Percentiles rank a stretch among this genome's conserved stretches.
phyloP scores from a whole-genome alignment of 257 asterid species.

The Solanum rostratum region DNA sequence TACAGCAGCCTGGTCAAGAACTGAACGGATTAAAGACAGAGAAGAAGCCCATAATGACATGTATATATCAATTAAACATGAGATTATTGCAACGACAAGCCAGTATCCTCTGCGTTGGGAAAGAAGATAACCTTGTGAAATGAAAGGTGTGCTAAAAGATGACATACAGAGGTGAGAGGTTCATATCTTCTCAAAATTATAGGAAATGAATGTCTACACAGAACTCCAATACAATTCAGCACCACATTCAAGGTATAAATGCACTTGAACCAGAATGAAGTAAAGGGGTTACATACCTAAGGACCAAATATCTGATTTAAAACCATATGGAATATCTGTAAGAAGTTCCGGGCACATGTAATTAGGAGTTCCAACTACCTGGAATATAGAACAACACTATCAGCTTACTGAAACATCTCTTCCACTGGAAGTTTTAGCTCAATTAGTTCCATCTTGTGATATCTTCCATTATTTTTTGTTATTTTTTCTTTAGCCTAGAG shows the following conservation, averaged over 20 bases:
- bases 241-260: not conserved
- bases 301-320: conserved; percentile 98
- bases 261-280: not conserved
- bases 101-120: not conserved
- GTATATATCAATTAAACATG: not conserved
- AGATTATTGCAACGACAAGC: not conserved
- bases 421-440: not conserved
- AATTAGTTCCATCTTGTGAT: not conserved
- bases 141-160: not conserved
- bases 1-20: conserved; percentile 72
- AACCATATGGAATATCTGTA: conserved; percentile 96
- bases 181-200: not conserved
- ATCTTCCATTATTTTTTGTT: not conserved
- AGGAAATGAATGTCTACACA: not conserved
- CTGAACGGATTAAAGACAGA: not conserved
- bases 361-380: conserved; percentile 99
- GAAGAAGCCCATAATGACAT: not conserved
- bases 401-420: not conserved
- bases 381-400: conserved; percentile 1
- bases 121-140: not conserved
- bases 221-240: not conserved
- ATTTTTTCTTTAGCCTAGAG: not conserved
- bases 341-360: conserved; percentile 99
- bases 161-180: not conserved
- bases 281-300: conserved; percentile 46